Evolutionary conservation across 805 yeast genomes (phyloP), one percentile per base, ranked within the genome.

Genomic region (Sungouiozyma intestinalis): DNA sequence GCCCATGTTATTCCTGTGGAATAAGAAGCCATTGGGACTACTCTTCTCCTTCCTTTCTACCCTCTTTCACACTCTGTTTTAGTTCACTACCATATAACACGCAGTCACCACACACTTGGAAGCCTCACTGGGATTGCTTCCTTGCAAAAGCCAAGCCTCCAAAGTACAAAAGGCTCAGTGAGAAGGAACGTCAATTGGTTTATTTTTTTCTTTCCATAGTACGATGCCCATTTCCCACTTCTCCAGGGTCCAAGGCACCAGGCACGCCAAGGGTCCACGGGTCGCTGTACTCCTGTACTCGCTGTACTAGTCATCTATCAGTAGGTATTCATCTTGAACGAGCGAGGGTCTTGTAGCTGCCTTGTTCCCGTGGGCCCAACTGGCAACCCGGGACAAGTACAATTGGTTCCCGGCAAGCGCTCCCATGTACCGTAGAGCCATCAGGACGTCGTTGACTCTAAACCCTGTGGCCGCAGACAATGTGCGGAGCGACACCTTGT

Each of bases 381-480:
- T 45, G 35, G 50, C 42, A 8, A 55, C 38, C 3, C 37, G 40
- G 7, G 42, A 36, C 8, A 51, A 45, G 15, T 47, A 45, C 16
- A 54, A 43, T 33, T 51, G 49, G 17, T 58, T 48, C n/a, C 57
- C 57, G 8, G 54, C 62, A 2, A 76, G 45, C 16, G 69, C 69
- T 3, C 60, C 53, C 78, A 84, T 73, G 48, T 73, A 64, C 47
- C 77, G 77, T 20, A 84, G 57, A 0, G 90, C 69, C 53, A 73
- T 55, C 1, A 77, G 52, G 1, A 82, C 63, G 57, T 84, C 92
- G 31, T 76, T 79, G 9, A 64, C 62, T 48, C 90, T 58, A 46
- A 82, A 74, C 0, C 86, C 84, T 1, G 90, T 80, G 3, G 55
- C 56, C n/a, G 54, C 60, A 2, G 84, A 69, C 2, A 84, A 54